Percentiles rank a stretch among this genome's conserved stretches.
Evolutionary conservation across 2,329 filamentous ascomycete genomes (phyloP).

Genomic region (Botrytis hyacinthi): DNA sequence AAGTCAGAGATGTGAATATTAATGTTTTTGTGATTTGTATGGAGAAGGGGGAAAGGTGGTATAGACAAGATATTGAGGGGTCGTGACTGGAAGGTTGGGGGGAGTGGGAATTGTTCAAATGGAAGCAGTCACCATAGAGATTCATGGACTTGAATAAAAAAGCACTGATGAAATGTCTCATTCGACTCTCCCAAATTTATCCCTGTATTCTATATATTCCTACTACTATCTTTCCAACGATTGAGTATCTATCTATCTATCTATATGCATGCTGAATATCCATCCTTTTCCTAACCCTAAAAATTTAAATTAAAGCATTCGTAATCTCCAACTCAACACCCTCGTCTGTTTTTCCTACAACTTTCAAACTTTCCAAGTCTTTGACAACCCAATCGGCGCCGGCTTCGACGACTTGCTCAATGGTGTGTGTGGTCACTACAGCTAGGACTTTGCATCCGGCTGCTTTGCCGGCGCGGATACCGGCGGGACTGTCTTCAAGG

Average conservation of each 20-base stretch:
- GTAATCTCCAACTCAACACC: slow-evolving; percentile 38
- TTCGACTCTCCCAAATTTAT: background rate
- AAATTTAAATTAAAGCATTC: slow-evolving; percentile 23
- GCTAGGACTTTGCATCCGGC: slow-evolving; percentile 68
- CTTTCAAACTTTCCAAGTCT: slow-evolving; percentile 60
- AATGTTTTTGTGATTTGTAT: too few relatives aligned
- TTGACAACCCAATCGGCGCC: slow-evolving; percentile 68
- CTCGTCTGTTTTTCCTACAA: slow-evolving; percentile 48
- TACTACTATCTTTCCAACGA: background rate
- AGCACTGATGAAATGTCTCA: background rate
- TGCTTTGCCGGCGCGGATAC: slow-evolving; percentile 66
- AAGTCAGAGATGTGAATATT: too few relatives aligned
- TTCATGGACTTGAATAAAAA: background rate
- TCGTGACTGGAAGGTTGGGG: background rate
- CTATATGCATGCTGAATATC: background rate
- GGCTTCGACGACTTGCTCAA: slow-evolving; percentile 57
- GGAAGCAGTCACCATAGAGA: background rate
- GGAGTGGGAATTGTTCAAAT: background rate
- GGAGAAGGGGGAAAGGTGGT: too few relatives aligned
- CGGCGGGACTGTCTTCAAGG: slow-evolving; percentile 68
- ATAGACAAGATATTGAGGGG: background rate
- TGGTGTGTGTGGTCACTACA: slow-evolving; percentile 62
- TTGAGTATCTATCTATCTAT: background rate
- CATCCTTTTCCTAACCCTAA: background rate
- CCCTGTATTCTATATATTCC: background rate